phyloP scores from a whole-genome alignment of 129 eudicot species.

The Scalesia atractyloides region DNA sequence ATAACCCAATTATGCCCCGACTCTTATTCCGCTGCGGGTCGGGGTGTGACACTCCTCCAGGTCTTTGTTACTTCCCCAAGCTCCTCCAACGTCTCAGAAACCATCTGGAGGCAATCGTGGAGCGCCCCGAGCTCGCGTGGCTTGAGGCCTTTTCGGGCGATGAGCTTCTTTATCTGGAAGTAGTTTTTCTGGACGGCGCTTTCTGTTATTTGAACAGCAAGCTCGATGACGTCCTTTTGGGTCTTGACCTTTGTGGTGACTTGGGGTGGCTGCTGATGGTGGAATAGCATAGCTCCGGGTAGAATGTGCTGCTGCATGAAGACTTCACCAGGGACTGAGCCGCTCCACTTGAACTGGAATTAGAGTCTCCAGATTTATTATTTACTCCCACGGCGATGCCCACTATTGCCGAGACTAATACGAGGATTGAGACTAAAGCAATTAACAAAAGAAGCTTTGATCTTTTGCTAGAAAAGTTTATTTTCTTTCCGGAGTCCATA shows the following conservation, averaged over 20 bases:
- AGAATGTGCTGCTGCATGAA: slow-evolving; percentile 70
- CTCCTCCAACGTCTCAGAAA: slow-evolving; percentile 69
- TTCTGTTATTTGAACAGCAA: slow-evolving; percentile 54
- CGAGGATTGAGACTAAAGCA: slow-evolving; percentile 39
- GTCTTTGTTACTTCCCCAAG: slow-evolving; percentile 42
- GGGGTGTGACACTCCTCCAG: too few species aligned
- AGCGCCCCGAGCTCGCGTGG: slow-evolving; percentile 61
- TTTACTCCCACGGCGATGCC: slow-evolving; percentile 51
- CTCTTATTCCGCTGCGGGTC: too few species aligned
- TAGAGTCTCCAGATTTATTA: slow-evolving; percentile 19
- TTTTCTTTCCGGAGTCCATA: slow-evolving; percentile 36
- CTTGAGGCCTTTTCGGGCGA: slow-evolving; percentile 32
- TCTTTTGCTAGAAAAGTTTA: neutral
- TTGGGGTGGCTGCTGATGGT: slow-evolving; percentile 40
- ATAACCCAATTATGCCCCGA: too few species aligned
- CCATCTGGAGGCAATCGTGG: slow-evolving; percentile 62
- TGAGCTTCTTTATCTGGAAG: slow-evolving; percentile 44
- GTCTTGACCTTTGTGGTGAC: slow-evolving; percentile 36
- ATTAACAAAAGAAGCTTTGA: slow-evolving; percentile 38
- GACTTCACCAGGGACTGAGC: slow-evolving; percentile 59
- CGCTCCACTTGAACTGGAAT: slow-evolving; percentile 18
- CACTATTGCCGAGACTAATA: slow-evolving; percentile 41
- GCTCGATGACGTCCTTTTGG: slow-evolving; percentile 61
- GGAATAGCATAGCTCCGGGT: slow-evolving; percentile 77
- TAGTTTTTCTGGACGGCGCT: slow-evolving; percentile 46